Evolutionary conservation across 352 stramenopile genomes (phyloP), one percentile per base, ranked within the genome.

Genomic region (Phytophthora pistaciae): DNA sequence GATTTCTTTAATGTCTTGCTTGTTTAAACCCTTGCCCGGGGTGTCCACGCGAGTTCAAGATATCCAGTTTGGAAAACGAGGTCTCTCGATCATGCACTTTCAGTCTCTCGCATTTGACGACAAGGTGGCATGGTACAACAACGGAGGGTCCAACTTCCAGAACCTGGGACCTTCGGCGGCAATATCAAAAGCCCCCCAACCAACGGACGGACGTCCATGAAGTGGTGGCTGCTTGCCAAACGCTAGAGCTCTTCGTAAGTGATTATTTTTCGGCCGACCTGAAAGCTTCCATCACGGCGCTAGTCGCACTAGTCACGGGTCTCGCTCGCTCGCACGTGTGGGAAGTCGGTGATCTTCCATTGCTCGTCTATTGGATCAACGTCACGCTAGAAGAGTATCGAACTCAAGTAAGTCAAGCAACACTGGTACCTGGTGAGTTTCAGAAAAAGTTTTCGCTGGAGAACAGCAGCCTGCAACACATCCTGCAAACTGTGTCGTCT

Each of bases 21-120:
- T 48, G 40, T 48, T 48, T 48, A 48, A 48, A 20, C 40, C 40
- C 40, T 48, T 48, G 40, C 40, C 40, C 40, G 40, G 40, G 40
- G 40, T 48, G 40, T 48, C 40, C 16, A 48, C 40, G 40, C 11
- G 40, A 21, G 40, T 48, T 16, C 40, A 5, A n/a, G 40, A 48
- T 48, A 48, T 48, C 8, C 40, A 20, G 40, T 48, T 48, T 48
- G 40, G 40, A 13, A 46, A 48, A 16, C 40, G 40, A 48, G 40
- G 40, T 8, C 40, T 48, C 10, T 48, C 40, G 40, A 16, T 48
- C 10, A 48, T 48, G 40, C 40, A 48, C 14, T 48, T 48, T 16
- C 40, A 48, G 40, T 14, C 40, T 48, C 40, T 20, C 40, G 40
- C 40, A 48, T 48, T 48, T n/a, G 40, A 48, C 16, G 40, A 48